These are phyloP conservation scores for Phaffomyces antillensis DNA, from an alignment of 805 yeast species.

Conservation along the genomic window DNA sequence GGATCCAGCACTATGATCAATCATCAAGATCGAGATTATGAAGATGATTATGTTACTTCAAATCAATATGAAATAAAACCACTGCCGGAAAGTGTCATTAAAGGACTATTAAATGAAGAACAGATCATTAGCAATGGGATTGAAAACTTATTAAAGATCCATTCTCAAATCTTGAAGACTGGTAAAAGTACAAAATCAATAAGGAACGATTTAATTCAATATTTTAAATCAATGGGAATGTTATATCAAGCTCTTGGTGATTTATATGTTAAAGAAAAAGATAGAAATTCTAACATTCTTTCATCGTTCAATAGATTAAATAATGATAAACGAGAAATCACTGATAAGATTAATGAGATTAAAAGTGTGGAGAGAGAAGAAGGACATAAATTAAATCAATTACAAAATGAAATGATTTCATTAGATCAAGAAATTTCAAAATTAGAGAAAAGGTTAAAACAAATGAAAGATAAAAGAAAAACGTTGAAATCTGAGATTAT, in stretches of 20 bases:
- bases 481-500: constrained; percentile 32
- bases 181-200: constrained; percentile 28
- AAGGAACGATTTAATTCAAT: constrained; percentile 25
- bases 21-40: neutral
- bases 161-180: constrained; percentile 21
- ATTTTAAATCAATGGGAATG: constrained; percentile 30
- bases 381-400: constrained; percentile 32
- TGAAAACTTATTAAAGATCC: constrained; percentile 16
- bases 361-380: constrained; percentile 31
- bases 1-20: neutral
- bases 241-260: constrained; percentile 35
- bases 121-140: constrained; percentile 10
- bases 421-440: constrained; percentile 32
- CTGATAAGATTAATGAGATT: constrained; percentile 29
- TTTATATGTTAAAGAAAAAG: constrained; percentile 30
- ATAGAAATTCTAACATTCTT: constrained; percentile 21
- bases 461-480: constrained; percentile 27
- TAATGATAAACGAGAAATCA: constrained; percentile 25
- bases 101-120: constrained; percentile 16
- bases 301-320: constrained; percentile 33
- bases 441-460: constrained; percentile 28
- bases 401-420: constrained; percentile 25
- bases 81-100: constrained; percentile 9
- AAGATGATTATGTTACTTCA: neutral
- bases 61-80: neutral